Percentiles rank a stretch among this genome's conserved stretches.
phyloP scores from a whole-genome alignment of 345 rosid genomes.

The Laguncularia racemosa region DNA sequence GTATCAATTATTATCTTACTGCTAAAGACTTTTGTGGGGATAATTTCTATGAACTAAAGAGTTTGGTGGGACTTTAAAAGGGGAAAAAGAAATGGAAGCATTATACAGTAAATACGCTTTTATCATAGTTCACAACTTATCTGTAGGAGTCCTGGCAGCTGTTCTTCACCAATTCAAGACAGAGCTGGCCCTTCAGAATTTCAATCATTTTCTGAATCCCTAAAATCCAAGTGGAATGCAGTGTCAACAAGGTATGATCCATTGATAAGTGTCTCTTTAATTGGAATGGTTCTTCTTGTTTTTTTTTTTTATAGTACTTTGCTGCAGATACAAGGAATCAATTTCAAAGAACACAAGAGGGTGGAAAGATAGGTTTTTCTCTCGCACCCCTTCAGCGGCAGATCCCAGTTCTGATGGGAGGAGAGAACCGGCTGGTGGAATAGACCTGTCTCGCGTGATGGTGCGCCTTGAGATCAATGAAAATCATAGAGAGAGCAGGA shows the following conservation, averaged over 20 bases:
- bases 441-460: slow-evolving; percentile 41
- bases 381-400: slow-evolving; percentile 41
- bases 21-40: no score
- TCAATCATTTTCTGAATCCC: slow-evolving; percentile 56
- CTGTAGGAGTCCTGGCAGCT: slow-evolving; percentile 23
- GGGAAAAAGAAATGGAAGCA: background rate
- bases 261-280: background rate
- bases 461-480: slow-evolving; percentile 34
- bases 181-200: slow-evolving; percentile 58
- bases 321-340: slow-evolving; percentile 50
- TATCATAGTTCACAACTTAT: background rate
- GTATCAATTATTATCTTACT: slow-evolving; percentile 17
- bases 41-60: no score
- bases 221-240: slow-evolving; percentile 55
- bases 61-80: background rate
- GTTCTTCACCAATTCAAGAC: slow-evolving; percentile 31
- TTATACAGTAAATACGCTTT: background rate
- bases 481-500: slow-evolving; percentile 18
- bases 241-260: slow-evolving; percentile 43
- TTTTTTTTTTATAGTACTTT: background rate
- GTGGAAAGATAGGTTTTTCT: slow-evolving; percentile 62
- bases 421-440: slow-evolving; percentile 48
- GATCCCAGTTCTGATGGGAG: slow-evolving; percentile 38
- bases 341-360: slow-evolving; percentile 62
- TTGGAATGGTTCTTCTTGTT: background rate